phyloP scores from a whole-genome alignment of 352 stramenopile species.

The Pythium dissimile region DNA sequence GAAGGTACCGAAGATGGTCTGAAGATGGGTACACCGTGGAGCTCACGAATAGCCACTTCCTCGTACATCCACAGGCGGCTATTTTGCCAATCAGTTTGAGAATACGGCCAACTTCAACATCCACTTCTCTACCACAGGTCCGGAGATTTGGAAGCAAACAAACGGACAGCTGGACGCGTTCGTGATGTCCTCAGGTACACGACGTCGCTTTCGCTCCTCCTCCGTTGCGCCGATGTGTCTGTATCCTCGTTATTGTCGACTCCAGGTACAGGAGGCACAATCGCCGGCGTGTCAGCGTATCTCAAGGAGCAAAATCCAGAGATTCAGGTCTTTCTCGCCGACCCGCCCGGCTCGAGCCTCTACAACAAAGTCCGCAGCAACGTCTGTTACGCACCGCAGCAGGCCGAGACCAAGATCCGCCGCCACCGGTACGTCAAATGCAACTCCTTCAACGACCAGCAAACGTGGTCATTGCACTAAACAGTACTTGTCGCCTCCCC shows the following conservation, averaged over 20 bases:
- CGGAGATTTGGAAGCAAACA: conserved; percentile 95
- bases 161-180: conserved; percentile 94
- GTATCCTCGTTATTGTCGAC: neutral
- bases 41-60: neutral
- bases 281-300: conserved; percentile 93
- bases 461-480: neutral
- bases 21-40: neutral
- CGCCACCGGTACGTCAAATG: conserved; percentile 70
- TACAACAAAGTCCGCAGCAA: conserved; percentile 96
- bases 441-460: neutral
- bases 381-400: conserved; percentile 94
- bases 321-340: conserved; percentile 93
- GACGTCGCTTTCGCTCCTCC: too few species aligned
- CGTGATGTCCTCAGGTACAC: conserved; percentile 94
- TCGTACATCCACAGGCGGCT: conserved; percentile 49
- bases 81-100: conserved; percentile 99
- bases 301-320: conserved; percentile 88
- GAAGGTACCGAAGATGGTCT: conserved; percentile 31
- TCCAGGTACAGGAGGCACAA: conserved; percentile 94
- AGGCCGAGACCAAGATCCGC: conserved; percentile 90
- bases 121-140: conserved; percentile 93
- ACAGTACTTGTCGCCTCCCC: neutral
- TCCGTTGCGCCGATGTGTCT: neutral
- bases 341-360: conserved; percentile 95
- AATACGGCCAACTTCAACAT: conserved; percentile 95